Evolutionary conservation across 352 stramenopile genomes (phyloP).

Genomic region (Blastocystis sp.): DNA sequence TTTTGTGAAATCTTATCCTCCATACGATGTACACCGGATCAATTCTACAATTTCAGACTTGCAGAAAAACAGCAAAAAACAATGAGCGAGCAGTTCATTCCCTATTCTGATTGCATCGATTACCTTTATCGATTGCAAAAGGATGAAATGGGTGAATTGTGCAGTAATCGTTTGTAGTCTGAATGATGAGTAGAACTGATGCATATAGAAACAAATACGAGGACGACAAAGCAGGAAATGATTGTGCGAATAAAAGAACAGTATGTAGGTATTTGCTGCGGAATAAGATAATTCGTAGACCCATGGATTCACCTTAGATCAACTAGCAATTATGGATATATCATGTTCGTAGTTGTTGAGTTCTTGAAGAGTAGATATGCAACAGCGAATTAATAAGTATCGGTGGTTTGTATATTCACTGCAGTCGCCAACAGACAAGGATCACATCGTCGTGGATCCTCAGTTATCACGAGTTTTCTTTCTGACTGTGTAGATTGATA

Average conservation of each 20-base stretch:
- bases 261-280: background rate
- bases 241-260: slow-evolving; percentile 32
- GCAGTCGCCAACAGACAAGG: background rate
- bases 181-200: slow-evolving; percentile 1
- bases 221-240: background rate
- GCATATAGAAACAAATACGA: background rate
- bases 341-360: background rate
- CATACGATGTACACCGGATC: background rate
- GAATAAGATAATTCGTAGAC: background rate
- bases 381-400: slow-evolving; percentile 8
- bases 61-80: background rate
- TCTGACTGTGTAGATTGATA: background rate
- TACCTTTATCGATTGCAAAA: slow-evolving; percentile 29
- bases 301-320: slow-evolving; percentile 4
- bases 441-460: background rate
- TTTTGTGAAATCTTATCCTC: background rate
- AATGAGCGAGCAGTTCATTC: slow-evolving; percentile 8
- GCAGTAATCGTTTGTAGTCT: background rate
- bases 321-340: slow-evolving; percentile 31
- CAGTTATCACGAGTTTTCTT: background rate
- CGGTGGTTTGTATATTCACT: slow-evolving; percentile 8
- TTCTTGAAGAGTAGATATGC: background rate
- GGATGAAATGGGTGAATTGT: slow-evolving; percentile 12
- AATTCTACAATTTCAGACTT: background rate
- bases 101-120: slow-evolving; percentile 22